phyloP scores from a whole-genome alignment of 495 filamentous ascomycete genomes.

The Beverwykella pulmonaria region DNA sequence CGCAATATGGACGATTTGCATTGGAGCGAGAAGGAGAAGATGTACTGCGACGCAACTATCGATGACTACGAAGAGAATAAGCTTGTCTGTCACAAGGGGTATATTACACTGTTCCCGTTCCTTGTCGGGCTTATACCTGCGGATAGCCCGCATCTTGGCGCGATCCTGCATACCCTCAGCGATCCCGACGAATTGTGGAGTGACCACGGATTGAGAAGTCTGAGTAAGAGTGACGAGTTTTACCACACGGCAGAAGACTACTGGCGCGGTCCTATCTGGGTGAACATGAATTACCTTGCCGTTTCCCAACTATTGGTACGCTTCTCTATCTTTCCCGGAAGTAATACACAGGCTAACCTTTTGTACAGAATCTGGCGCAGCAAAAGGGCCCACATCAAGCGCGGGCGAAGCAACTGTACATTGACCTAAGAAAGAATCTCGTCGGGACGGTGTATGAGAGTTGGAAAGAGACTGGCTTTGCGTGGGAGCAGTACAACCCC shows the following conservation, averaged over 20 bases:
- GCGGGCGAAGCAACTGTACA: conserved; percentile 74
- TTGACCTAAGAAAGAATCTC: conserved; percentile 74
- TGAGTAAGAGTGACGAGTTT: conserved; percentile 79
- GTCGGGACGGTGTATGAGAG: conserved; percentile 84
- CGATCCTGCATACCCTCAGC: conserved; percentile 72
- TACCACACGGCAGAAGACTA: conserved; percentile 95
- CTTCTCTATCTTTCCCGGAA: conserved; percentile 27
- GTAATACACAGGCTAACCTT: conserved; percentile 23
- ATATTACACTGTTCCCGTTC: conserved; percentile 93
- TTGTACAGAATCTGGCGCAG: conserved; percentile 56
- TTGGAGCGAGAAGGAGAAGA: conserved; percentile 77
- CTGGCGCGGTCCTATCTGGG: conserved; percentile 95
- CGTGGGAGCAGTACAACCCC: conserved; percentile 98
- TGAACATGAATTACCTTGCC: conserved; percentile 95
- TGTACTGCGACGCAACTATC: conserved; percentile 93
- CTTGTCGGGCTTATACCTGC: conserved; percentile 75
- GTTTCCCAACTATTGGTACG: conserved; percentile 80
- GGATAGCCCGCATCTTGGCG: conserved; percentile 70
- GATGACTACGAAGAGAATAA: conserved; percentile 91
- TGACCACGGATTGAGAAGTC: conserved; percentile 78
- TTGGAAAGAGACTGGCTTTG: conserved; percentile 92
- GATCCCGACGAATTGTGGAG: conserved; percentile 88
- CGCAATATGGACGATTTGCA: conserved; percentile 93
- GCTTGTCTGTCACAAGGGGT: conserved; percentile 94
- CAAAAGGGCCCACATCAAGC: conserved; percentile 67